Percentiles rank a stretch among this genome's conserved stretches.
Conservation (phyloP, 306 rosid species). For the Nissolia schottii region DNA sequence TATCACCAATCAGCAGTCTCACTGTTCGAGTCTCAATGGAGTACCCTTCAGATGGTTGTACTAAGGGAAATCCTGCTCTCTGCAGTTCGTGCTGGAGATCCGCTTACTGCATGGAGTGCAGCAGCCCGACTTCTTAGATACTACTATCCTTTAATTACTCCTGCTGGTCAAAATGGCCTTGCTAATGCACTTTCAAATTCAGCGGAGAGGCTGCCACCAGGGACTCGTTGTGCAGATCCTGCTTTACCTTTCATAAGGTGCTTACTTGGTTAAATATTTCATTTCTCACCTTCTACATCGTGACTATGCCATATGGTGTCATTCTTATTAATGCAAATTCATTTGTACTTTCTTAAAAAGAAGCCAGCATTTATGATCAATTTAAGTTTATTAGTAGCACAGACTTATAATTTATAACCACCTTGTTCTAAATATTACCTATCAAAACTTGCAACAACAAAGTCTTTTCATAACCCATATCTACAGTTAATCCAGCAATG, state of each 20-base stretch:
- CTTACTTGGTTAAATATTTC: slow-evolving; percentile 11
- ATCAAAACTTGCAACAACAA: not conserved
- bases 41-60: slow-evolving; percentile 94
- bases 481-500: too few species aligned
- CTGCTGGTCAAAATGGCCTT: slow-evolving; percentile 92
- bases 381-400: not conserved
- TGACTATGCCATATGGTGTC: not conserved
- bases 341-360: not conserved
- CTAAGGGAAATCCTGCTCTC: slow-evolving; percentile 92
- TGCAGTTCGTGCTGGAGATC: slow-evolving; percentile 96
- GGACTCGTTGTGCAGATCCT: slow-evolving; percentile 92
- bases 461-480: too few species aligned
- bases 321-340: not conserved
- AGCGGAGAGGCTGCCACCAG: slow-evolving; percentile 82
- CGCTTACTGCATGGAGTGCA: slow-evolving; percentile 99
- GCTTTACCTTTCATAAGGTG: slow-evolving; percentile 95
- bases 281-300: not conserved
- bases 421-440: not conserved
- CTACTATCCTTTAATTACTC: slow-evolving; percentile 90
- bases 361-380: not conserved
- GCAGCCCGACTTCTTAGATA: slow-evolving; percentile 92
- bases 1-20: slow-evolving; percentile 81
- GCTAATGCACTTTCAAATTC: slow-evolving; percentile 90
- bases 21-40: slow-evolving; percentile 95
- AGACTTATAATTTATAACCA: not conserved